A percentile compares a stretch with the other conserved stretches of the same genome.
Conservation (phyloP, 2,329 filamentous ascomycete species). For the Pezicula carpinea region DNA sequence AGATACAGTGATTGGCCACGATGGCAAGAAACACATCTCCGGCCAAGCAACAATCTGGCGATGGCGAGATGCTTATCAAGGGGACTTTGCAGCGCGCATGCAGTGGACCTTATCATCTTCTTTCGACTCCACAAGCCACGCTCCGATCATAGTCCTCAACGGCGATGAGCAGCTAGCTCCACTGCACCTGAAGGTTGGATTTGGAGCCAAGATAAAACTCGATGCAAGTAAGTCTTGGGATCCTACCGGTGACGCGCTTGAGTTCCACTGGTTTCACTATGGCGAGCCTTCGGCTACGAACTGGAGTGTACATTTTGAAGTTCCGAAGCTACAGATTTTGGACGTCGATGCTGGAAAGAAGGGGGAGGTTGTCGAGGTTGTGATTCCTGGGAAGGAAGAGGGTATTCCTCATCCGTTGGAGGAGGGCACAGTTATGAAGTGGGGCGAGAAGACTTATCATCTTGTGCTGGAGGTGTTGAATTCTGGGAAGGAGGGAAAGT, state of each 20-base stretch:
- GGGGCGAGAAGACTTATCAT: constrained; percentile 40
- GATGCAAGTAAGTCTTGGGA: constrained; percentile 43
- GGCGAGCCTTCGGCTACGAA: constrained; percentile 35
- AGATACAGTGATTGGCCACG: constrained; percentile 30
- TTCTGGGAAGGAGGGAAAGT: constrained; percentile 30
- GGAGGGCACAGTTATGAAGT: constrained; percentile 27
- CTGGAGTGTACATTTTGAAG: constrained; percentile 35
- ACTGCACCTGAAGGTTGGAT: constrained; percentile 31
- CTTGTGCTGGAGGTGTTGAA: constrained; percentile 45
- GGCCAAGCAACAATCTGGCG: constrained; percentile 48
- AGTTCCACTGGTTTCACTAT: constrained; percentile 48
- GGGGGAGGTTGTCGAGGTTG: constrained; percentile 30
- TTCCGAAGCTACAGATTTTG: constrained; percentile 32
- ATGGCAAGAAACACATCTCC: constrained; percentile 28
- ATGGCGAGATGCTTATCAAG: constrained; percentile 47
- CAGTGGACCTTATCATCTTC: constrained; percentile 38
- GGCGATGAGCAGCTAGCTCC: constrained; percentile 34
- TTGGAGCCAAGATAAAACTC: constrained; percentile 31
- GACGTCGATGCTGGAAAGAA: constrained; percentile 16
- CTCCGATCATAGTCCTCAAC: constrained; percentile 39
- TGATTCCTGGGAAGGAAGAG: constrained; percentile 35
- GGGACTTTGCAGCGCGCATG: constrained; percentile 44
- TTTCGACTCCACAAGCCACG: constrained; percentile 38
- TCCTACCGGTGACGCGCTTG: constrained; percentile 36
- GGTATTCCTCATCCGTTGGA: constrained; percentile 33